Conservation (phyloP, 495 filamentous ascomycete genomes). For the Aspergillus baeticus region DNA sequence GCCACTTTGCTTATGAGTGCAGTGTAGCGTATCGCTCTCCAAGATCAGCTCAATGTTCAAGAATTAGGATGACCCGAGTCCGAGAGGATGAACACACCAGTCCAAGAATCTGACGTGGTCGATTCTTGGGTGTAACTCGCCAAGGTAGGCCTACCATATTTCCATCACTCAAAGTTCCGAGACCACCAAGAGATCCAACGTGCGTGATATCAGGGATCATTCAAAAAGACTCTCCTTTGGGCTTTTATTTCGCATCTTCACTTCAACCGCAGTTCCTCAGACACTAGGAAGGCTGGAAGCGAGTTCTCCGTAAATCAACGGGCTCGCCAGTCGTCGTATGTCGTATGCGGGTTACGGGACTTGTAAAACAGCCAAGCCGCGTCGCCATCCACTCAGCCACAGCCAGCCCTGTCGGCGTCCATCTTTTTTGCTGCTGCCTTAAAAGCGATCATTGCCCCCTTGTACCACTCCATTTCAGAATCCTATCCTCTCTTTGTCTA, state of each 20-base stretch:
- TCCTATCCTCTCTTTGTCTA: constrained; percentile 7
- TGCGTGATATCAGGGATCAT: no score
- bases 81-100: no score
- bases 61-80: no score
- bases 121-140: no score
- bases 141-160: no score
- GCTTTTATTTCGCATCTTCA: background rate
- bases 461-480: constrained; percentile 6
- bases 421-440: constrained; percentile 24
- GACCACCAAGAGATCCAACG: no score
- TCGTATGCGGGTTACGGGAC: constrained; percentile 11
- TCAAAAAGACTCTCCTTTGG: no score
- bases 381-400: constrained; percentile 17
- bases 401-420: constrained; percentile 8
- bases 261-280: background rate
- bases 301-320: background rate
- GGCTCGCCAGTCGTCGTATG: background rate
- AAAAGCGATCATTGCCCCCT: constrained; percentile 14
- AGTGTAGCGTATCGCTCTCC: no score
- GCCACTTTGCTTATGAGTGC: no score
- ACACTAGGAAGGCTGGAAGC: background rate
- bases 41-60: no score
- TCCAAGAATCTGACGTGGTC: no score
- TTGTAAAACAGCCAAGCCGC: constrained; percentile 12
- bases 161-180: no score